Percentiles rank a stretch among this genome's conserved stretches.
These are phyloP conservation scores for Xylariaceae sp. DNA, from an alignment of 2,329 filamentous ascomycete species.

Conservation along the genomic window DNA sequence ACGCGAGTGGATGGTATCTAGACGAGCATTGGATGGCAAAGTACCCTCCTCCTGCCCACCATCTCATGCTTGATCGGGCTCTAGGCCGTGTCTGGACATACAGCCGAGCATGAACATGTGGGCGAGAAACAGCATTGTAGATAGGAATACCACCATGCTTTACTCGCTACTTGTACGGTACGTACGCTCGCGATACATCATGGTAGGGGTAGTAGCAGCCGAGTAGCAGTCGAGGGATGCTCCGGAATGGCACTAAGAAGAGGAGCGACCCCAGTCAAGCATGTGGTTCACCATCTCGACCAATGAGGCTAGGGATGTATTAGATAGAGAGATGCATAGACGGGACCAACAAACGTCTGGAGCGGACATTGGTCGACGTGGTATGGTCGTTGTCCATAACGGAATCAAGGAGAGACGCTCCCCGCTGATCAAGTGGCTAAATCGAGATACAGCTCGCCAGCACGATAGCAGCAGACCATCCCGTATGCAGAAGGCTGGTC, in stretches of 20 bases:
- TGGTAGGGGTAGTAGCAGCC: neutral
- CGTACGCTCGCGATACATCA: neutral
- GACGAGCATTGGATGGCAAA: too few relatives aligned
- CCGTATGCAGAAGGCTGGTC: too few relatives aligned
- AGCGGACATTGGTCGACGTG: slow-evolving; percentile 7
- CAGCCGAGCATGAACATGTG: neutral
- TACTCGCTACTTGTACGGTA: neutral
- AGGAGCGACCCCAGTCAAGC: too few relatives aligned
- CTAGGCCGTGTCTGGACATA: neutral
- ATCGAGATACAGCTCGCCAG: slow-evolving; percentile 12
- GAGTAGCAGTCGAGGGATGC: too few relatives aligned
- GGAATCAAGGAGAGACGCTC: slow-evolving; percentile 14
- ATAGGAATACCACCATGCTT: neutral
- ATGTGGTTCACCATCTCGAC: too few relatives aligned
- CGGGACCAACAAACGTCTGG: slow-evolving; percentile 6
- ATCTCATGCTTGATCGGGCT: neutral
- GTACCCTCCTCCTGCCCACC: too few relatives aligned
- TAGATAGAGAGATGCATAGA: neutral
- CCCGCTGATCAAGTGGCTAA: slow-evolving; percentile 22
- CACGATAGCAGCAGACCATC: too few relatives aligned
- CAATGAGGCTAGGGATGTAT: too few relatives aligned
- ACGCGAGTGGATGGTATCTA: too few relatives aligned
- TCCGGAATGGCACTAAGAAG: too few relatives aligned
- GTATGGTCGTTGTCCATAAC: slow-evolving; percentile 11
- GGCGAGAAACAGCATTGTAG: neutral